Percentiles rank a stretch among this genome's conserved stretches.
Conservation (phyloP, 1,139 yeast genomes). For the Yamadazyma dushanensis region DNA sequence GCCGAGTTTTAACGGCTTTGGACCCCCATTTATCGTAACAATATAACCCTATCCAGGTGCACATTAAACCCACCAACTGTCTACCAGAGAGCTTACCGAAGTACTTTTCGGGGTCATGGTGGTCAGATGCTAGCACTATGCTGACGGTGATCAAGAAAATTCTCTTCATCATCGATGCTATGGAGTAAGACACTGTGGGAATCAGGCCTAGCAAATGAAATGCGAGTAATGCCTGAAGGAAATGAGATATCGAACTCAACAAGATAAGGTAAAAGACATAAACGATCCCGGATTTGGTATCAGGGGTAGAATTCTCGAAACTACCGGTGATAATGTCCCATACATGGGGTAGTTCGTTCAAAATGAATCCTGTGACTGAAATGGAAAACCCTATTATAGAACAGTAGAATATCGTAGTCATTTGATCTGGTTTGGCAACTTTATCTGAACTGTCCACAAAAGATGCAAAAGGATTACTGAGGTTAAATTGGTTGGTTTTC, state of each 20-base stretch:
- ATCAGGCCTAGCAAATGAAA: conserved; percentile 39
- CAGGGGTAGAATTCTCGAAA: conserved; percentile 18
- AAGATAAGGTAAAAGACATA: conserved; percentile 26
- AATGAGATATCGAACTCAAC: conserved; percentile 35
- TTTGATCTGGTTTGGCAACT: conserved; percentile 36
- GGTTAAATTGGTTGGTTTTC: conserved; percentile 17
- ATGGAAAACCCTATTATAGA: conserved; percentile 35
- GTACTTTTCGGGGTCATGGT: conserved; percentile 20
- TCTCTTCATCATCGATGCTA: conserved; percentile 46
- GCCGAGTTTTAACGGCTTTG: conserved; percentile 25
- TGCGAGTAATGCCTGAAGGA: conserved; percentile 37
- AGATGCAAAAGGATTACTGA: conserved; percentile 25
- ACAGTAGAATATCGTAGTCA: conserved; percentile 39
- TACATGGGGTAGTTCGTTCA: conserved; percentile 29
- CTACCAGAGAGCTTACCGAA: conserved; percentile 29
- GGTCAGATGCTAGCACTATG: conserved; percentile 23
- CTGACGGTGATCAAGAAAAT: conserved; percentile 39
- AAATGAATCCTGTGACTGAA: conserved; percentile 31
- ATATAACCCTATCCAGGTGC: conserved; percentile 37
- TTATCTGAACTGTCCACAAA: conserved; percentile 19
- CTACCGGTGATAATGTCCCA: conserved; percentile 14
- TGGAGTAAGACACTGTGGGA: conserved; percentile 42
- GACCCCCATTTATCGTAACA: conserved; percentile 47
- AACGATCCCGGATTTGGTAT: conserved; percentile 23
- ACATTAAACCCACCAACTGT: conserved; percentile 30